Conservation (phyloP, 192 early-diverging fungal genomes). For the Coemansia sp. region DNA sequence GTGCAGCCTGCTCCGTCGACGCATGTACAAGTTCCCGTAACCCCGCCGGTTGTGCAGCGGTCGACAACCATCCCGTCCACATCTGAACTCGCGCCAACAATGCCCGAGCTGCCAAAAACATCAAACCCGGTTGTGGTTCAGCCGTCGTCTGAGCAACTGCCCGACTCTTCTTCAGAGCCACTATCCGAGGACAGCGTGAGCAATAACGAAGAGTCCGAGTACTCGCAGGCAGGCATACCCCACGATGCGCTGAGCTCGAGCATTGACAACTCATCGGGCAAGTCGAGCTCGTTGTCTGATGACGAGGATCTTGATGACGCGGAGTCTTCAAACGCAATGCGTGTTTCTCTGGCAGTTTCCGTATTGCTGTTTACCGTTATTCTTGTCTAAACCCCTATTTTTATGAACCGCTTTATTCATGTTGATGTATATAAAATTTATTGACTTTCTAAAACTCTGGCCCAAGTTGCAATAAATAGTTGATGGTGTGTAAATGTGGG, state of each 20-base stretch:
- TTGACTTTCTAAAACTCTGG: neutral
- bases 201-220: neutral
- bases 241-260: conserved; percentile 1
- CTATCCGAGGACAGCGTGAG: neutral
- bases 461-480: neutral
- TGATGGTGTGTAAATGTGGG: neutral
- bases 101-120: neutral
- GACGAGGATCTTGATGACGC: neutral
- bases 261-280: neutral
- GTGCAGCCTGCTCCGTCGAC: neutral
- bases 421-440: conserved; percentile 8
- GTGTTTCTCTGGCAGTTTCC: neutral
- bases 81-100: neutral
- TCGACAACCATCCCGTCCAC: neutral
- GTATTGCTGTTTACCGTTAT: neutral
- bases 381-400: neutral
- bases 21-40: neutral
- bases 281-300: neutral
- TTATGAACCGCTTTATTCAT: neutral
- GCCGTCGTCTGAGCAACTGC: neutral
- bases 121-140: neutral
- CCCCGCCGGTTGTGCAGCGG: neutral
- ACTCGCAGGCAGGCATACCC: neutral
- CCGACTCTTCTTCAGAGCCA: neutral
- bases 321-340: neutral